Percentiles rank a stretch among this genome's conserved stretches.
Conservation (phyloP, 768 basidiomycete genomes). For the Astraeus odoratus region DNA sequence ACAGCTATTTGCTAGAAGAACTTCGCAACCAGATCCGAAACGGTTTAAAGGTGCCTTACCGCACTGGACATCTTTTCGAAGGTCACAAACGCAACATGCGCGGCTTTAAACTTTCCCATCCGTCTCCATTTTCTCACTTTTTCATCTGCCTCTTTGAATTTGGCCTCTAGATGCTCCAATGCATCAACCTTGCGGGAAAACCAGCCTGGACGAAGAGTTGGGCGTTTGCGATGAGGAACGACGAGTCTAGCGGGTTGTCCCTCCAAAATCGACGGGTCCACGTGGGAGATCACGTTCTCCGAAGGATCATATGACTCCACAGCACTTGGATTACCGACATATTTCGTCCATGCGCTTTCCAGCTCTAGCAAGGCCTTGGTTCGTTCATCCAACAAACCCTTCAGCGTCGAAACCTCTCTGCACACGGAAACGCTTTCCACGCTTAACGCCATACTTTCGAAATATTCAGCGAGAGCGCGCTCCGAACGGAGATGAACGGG, state of each 20-base stretch:
- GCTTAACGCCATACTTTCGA: constrained; percentile 77
- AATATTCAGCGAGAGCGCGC: constrained; percentile 83
- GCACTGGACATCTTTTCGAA: constrained; percentile 95
- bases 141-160: constrained; percentile 79
- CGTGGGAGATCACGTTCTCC: constrained; percentile 42
- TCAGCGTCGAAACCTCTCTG: constrained; percentile 72
- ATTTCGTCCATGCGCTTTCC: constrained; percentile 82
- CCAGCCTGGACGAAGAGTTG: constrained; percentile 70
- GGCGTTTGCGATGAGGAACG: constrained; percentile 67
- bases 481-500: constrained; percentile 84
- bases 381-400: constrained; percentile 65
- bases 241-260: constrained; percentile 53
- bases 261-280: constrained; percentile 49
- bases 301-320: constrained; percentile 75
- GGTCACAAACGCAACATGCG: constrained; percentile 87
- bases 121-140: constrained; percentile 68
- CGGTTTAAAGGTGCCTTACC: constrained; percentile 37
- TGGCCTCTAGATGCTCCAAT: constrained; percentile 76
- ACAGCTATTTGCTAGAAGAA: constrained; percentile 71
- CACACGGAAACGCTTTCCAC: constrained; percentile 93
- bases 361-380: constrained; percentile 75
- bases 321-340: constrained; percentile 90
- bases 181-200: constrained; percentile 79
- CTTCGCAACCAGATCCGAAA: not conserved
- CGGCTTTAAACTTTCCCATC: constrained; percentile 70